Base-by-base conservation (phyloP, 2,329 filamentous ascomycete species). In the Chaetomium olivaceum region DNA sequence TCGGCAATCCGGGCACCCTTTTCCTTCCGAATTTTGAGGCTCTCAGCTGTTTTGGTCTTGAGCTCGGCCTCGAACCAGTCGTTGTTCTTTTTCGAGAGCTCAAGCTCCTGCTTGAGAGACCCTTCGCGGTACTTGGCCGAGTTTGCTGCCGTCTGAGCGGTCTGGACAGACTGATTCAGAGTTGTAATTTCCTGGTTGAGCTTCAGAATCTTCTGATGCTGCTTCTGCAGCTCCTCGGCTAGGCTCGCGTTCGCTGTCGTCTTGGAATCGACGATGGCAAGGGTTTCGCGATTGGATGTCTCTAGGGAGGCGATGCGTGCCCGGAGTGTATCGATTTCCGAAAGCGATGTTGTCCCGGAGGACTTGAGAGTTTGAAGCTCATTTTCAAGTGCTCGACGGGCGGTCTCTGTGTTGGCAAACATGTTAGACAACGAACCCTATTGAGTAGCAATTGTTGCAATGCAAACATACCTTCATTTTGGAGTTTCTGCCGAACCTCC, bases 61-160 rank as follows among this genome's bases (percentile, higher is more conserved):
- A 98, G 85, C 77, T 99, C 95, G 51, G 85, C 88, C 74, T 97
- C 92, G 63, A 95, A 90, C 91, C 93, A 99, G 72, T 98, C 94
- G 70, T 92, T 91, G 80, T 93, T 97, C 73, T 90, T 91, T 76
- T 92, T 93, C 21, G 94, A 87, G 63, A 96, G 83, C 51, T 96
- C 92, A 43, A 98, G 84, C 76, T 98, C 93, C 76, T 97, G 93
- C 77, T 95, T 89, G 14, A 98, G 81, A 33, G 89, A 91, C 74
- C 97, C 92, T 76, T 97, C 93, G 69, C 91, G 89, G 81, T 96
- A 97, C 73, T 93, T 96, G 68, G 93, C 88, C 65, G 88, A 92
- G 50, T 89, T 92, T 2, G 90, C 87, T 27, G 91, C 87, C 29
- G 91, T 91, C 75, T 93, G 91, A 27, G 93, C 89, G 52, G 88